Percentiles rank a stretch among this genome's conserved stretches.
phyloP scores from a whole-genome alignment of 257 asterid genomes.

The Perilla frutescens region DNA sequence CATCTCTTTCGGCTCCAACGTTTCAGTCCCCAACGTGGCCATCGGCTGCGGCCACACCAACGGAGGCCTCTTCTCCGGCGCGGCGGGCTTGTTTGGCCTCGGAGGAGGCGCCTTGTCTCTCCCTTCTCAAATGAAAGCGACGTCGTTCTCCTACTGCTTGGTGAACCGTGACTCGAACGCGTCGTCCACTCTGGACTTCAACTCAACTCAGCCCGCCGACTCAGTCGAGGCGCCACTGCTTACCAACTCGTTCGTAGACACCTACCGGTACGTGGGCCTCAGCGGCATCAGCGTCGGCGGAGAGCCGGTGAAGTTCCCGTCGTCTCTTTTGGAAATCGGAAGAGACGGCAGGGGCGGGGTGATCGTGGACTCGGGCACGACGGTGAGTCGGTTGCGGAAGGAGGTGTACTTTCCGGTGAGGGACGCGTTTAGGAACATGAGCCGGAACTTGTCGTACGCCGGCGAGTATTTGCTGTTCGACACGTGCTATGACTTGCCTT shows the following conservation, averaged over 20 bases:
- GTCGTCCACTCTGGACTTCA: constrained; percentile 73
- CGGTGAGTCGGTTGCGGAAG: constrained; percentile 69
- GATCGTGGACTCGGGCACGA: constrained; percentile 90
- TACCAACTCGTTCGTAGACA: constrained; percentile 38
- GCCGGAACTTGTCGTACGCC: constrained; percentile 38
- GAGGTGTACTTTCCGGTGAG: constrained; percentile 59
- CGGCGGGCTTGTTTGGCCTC: constrained; percentile 74
- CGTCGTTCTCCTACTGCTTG: constrained; percentile 78
- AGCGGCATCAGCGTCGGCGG: constrained; percentile 77
- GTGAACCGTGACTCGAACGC: constrained; percentile 74
- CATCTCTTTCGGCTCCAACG: constrained; percentile 62
- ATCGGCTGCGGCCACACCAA: constrained; percentile 85
- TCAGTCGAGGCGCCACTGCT: constrained; percentile 63
- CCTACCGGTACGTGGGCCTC: constrained; percentile 65
- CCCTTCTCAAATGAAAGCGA: constrained; percentile 67
- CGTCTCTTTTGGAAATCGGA: constrained; percentile 45
- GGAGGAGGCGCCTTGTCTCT: constrained; percentile 73
- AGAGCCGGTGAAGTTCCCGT: constrained; percentile 38
- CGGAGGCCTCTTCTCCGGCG: constrained; percentile 63
- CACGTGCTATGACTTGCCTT: constrained; percentile 76
- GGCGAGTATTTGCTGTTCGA: constrained; percentile 61
- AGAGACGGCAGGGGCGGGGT: constrained; percentile 72
- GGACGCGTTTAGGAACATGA: constrained; percentile 51
- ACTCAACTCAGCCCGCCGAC: constrained; percentile 61
- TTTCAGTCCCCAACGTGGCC: constrained; percentile 51